A percentile compares a stretch with the other conserved stretches of the same genome.
Evolutionary conservation across 768 basidiomycete species (phyloP).

Genomic region (Melanogaster broomeanus): DNA sequence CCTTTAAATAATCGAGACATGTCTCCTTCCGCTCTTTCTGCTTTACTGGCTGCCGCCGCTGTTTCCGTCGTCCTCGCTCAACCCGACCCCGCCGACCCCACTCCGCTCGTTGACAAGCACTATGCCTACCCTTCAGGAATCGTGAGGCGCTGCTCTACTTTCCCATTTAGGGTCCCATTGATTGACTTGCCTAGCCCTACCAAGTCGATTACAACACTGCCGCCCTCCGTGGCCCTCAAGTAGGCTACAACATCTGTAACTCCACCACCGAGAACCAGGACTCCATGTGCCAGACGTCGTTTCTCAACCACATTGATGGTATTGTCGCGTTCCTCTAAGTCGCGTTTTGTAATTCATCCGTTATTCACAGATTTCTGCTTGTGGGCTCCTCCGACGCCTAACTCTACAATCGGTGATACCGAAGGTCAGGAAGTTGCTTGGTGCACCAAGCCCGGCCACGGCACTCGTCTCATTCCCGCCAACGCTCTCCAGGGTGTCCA

Average conservation of each 20-base stretch:
- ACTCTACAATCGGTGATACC: conserved; percentile 59
- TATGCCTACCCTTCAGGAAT: conserved; percentile 46
- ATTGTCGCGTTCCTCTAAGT: not conserved
- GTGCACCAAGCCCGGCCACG: conserved; percentile 66
- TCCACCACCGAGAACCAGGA: conserved; percentile 61
- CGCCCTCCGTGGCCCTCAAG: conserved; percentile 56
- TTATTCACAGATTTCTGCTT: conserved; percentile 65
- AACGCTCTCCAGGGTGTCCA: conserved; percentile 69
- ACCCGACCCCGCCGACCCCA: conserved; percentile 42
- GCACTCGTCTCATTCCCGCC: conserved; percentile 68
- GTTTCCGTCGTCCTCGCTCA: conserved; percentile 34
- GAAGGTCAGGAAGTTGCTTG: conserved; percentile 74
- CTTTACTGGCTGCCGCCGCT: conserved; percentile 33
- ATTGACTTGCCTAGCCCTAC: conserved; percentile 50
- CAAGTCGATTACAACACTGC: conserved; percentile 45
- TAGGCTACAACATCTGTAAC: conserved; percentile 70
- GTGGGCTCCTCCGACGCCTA: conserved; percentile 54
- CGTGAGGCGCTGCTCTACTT: conserved; percentile 26
- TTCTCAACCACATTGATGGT: conserved; percentile 57
- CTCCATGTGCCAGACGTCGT: conserved; percentile 69
- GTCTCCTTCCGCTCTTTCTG: conserved; percentile 45
- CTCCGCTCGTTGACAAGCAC: conserved; percentile 47
- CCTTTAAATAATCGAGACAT: conserved; percentile 23
- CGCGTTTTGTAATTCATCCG: conserved; percentile 23
- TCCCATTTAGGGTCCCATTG: not conserved